Base-by-base conservation (phyloP, 805 yeast species). In the Nakazawaea ishiwadae region DNA sequence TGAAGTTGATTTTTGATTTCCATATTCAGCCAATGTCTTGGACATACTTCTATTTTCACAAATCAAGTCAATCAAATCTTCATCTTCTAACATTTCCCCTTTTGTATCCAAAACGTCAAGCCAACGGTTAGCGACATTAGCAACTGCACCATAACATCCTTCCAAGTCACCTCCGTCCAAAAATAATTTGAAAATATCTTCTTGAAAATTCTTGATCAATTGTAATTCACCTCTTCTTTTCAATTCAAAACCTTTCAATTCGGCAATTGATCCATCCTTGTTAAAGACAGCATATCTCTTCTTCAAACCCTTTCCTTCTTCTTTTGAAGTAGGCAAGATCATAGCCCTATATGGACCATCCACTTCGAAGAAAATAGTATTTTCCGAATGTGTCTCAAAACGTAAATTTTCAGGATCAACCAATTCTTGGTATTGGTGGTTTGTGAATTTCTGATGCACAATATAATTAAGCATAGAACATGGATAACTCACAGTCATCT, bases 331-430 rank as follows among this genome's bases (percentile, higher is more conserved):
- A 4, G 99, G 99, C 39, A 93, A 71, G 44, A 93, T 77, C 99
- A 93, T 93, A 0, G 99, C 99, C 53, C 80, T 84, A 58, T 93
- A 93, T 1, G 99, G 99, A 9, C 99, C 99, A 66, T 93, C 99
- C 15, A 95, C 96, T 59, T 93, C 99, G 51, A 93, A 93, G 65
- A 91, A 91, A 62, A 93, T 93, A 12, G 96, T 84, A 60, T 93
- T 93, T 54, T 93, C 99, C 16, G 91, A 80, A 37, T 75, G 74
- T 0, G 89, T 83, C 42, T 81, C 79, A 62, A 91, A 93, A 51
- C 75, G 77, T 55, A 78, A 73, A 15, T 67, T 72, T 1, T 69
- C 71, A 0, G 86, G 80, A 55, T 91, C 96, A 1, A 75, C 77
- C 37, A 90, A 65, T 39, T 84, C 87, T 61, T 91, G 98, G 55